These are phyloP conservation scores for Xylaria intraflava DNA, from an alignment of 495 filamentous ascomycete genomes.

Conservation along the genomic window DNA sequence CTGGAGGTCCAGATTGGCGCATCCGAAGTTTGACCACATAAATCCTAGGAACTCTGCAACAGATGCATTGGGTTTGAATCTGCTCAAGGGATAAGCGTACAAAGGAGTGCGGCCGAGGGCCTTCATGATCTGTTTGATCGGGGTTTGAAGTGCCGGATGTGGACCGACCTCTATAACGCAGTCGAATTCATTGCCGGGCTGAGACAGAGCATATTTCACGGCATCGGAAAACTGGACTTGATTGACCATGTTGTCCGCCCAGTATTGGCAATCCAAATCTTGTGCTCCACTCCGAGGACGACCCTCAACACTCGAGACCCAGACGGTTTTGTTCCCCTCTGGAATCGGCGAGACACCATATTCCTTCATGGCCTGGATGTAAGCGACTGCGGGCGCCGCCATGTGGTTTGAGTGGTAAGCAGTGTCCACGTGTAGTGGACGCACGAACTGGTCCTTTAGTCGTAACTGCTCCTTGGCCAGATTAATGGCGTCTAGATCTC, in stretches of 20 bases:
- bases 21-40: slow-evolving; percentile 41
- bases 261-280: slow-evolving; percentile 40
- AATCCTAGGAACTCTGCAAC: slow-evolving; percentile 44
- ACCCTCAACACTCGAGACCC: slow-evolving; percentile 38
- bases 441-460: slow-evolving; percentile 30
- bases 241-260: slow-evolving; percentile 53
- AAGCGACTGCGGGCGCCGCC: slow-evolving; percentile 34
- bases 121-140: slow-evolving; percentile 37
- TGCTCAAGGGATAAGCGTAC: slow-evolving; percentile 32
- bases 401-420: slow-evolving; percentile 63
- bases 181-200: slow-evolving; percentile 29
- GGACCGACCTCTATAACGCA: slow-evolving; percentile 52
- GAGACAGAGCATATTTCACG: slow-evolving; percentile 30
- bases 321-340: slow-evolving; percentile 21
- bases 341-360: slow-evolving; percentile 19
- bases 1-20: slow-evolving; percentile 17
- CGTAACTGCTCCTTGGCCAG: slow-evolving; percentile 27
- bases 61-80: slow-evolving; percentile 27
- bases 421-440: slow-evolving; percentile 39
- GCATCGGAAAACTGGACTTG: slow-evolving; percentile 54
- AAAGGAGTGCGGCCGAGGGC: slow-evolving; percentile 20
- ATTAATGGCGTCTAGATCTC: slow-evolving; percentile 34
- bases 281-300: slow-evolving; percentile 3
- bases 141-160: slow-evolving; percentile 47
- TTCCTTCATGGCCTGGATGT: slow-evolving; percentile 26